Evolutionary conservation across 352 stramenopile genomes (phyloP).

Genomic region (Globisporangium cederbergense): DNA sequence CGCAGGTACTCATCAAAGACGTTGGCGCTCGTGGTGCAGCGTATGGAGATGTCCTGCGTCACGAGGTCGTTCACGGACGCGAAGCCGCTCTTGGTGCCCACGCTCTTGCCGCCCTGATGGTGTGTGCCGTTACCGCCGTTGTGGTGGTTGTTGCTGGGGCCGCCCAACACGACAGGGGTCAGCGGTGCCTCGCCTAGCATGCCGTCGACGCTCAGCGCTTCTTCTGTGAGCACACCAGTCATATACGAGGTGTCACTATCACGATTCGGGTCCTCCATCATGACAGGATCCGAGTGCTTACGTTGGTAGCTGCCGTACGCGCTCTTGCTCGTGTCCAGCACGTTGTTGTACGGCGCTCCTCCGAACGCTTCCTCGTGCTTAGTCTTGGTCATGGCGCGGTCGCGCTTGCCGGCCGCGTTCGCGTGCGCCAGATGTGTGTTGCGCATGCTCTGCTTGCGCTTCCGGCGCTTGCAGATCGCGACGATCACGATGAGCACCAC

Average conservation of each 20-base stretch:
- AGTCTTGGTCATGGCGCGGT: conserved; percentile 39
- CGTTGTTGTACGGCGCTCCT: conserved; percentile 42
- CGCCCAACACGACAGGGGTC: conserved; percentile 43
- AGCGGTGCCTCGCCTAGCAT: conserved; percentile 51
- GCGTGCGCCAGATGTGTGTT: conserved; percentile 14
- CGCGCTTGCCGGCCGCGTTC: conserved; percentile 28
- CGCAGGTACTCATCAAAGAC: conserved; percentile 73
- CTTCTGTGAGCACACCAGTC: conserved; percentile 34
- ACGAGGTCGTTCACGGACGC: conserved; percentile 46
- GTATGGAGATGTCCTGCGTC: conserved; percentile 46
- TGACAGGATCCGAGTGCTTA: conserved; percentile 33
- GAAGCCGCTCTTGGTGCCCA: conserved; percentile 36
- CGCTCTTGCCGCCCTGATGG: conserved; percentile 21
- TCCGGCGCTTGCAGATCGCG: conserved; percentile 41
- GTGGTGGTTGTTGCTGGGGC: conserved; percentile 8
- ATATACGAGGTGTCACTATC: conserved; percentile 21
- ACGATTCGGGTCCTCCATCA: conserved; percentile 33
- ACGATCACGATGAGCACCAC: conserved; percentile 48
- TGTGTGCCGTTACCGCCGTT: conserved; percentile 13
- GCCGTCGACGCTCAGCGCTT: conserved; percentile 47
- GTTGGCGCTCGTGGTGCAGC: conserved; percentile 51
- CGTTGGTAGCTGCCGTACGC: conserved; percentile 29
- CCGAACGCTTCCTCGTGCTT: conserved; percentile 37
- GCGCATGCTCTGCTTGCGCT: conserved; percentile 19
- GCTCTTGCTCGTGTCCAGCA: conserved; percentile 48